A percentile compares a stretch with the other conserved stretches of the same genome.
These are phyloP conservation scores for Misopates orontium DNA, from an alignment of 257 asterid species.

Conservation along the genomic window DNA sequence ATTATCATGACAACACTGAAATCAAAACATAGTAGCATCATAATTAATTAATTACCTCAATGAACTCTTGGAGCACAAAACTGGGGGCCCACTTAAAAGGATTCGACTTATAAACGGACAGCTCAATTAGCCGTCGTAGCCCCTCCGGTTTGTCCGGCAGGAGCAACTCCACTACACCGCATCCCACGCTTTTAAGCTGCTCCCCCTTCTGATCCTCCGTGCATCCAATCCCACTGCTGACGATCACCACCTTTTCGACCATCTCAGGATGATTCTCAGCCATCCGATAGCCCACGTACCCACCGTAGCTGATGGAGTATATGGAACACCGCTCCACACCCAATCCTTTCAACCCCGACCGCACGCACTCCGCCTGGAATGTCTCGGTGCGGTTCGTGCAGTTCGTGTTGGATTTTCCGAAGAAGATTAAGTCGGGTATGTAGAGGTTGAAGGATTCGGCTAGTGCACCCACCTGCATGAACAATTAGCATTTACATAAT, in stretches of 20 bases:
- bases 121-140: constrained; percentile 44
- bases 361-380: constrained; percentile 64
- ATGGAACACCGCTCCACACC: constrained; percentile 58
- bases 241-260: constrained; percentile 70
- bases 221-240: constrained; percentile 62
- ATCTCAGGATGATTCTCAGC: constrained; percentile 51
- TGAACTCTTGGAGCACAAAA: constrained; percentile 44
- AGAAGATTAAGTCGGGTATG: constrained; percentile 67
- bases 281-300: constrained; percentile 58
- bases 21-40: neutral
- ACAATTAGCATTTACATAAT: too few species aligned
- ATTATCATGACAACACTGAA: neutral
- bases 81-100: constrained; percentile 56
- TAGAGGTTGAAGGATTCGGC: constrained; percentile 54
- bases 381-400: constrained; percentile 41
- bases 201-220: constrained; percentile 45
- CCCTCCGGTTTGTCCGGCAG: constrained; percentile 55
- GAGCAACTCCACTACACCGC: constrained; percentile 45
- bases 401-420: constrained; percentile 53
- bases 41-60: constrained; percentile 40
- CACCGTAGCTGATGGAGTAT: constrained; percentile 69
- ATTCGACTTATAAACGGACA: constrained; percentile 40
- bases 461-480: constrained; percentile 29
- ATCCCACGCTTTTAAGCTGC: constrained; percentile 45
- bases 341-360: constrained; percentile 48